These are phyloP conservation scores for Agrostemma githago DNA, from an alignment of 148 eudicot genomes.

Conservation along the genomic window DNA sequence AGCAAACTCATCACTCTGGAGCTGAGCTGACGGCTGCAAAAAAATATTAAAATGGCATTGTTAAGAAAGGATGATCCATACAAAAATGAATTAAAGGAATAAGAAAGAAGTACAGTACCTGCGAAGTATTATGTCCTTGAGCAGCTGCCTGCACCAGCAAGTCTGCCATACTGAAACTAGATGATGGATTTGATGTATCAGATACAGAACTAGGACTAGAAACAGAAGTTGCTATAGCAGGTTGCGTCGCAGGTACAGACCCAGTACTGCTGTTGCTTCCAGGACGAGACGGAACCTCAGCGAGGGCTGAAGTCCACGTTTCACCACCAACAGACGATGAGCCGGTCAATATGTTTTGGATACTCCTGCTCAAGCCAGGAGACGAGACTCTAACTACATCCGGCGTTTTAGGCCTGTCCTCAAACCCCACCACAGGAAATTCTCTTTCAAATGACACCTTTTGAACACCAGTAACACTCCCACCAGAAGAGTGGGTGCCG, in stretches of 20 bases:
- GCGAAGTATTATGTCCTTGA: constrained; percentile 40
- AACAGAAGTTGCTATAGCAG: constrained; percentile 5
- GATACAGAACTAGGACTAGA: constrained; percentile 27
- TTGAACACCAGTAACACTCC: constrained; percentile 24
- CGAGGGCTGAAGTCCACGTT: constrained; percentile 88
- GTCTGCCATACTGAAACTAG: constrained; percentile 79
- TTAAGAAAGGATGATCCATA: not conserved
- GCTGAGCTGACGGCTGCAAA: constrained; percentile 54
- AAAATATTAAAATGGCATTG: not conserved
- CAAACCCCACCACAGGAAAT: constrained; percentile 67
- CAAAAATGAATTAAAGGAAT: not conserved
- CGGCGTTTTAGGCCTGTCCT: constrained; percentile 52
- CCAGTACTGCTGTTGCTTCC: constrained; percentile 13
- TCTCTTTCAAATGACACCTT: constrained; percentile 69
- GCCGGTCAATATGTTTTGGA: constrained; percentile 53
- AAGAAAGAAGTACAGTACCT: constrained; percentile 37
- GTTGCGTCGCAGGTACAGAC: not conserved
- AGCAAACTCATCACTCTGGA: constrained; percentile 78
- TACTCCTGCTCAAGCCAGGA: constrained; percentile 56
- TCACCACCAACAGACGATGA: constrained; percentile 53
- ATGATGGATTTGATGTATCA: constrained; percentile 24
- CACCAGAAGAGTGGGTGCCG: constrained; percentile 32
- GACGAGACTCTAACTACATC: constrained; percentile 58
- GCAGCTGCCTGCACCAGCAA: constrained; percentile 67
- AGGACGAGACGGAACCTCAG: constrained; percentile 51